Base-by-base conservation (phyloP, 768 basidiomycete genomes). In the Pisolithus sp. region DNA sequence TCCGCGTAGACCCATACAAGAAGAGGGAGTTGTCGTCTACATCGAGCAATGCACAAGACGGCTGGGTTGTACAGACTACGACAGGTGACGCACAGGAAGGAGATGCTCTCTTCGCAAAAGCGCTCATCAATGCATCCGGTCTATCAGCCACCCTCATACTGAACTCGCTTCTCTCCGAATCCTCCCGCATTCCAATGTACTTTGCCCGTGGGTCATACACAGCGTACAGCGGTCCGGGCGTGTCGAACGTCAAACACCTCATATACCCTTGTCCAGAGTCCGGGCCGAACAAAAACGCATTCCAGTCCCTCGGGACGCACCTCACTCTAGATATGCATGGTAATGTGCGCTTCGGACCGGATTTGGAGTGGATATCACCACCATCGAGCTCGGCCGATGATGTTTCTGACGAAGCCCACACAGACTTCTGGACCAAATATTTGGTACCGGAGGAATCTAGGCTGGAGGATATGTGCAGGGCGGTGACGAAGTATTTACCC, bases 281-380 rank as follows among this genome's bases (percentile, higher is more conserved):
- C 9, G 79, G 78, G 8, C 72, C 73, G 37, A 76, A 74, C 52
- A 75, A 71, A 4, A 77, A 85, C 48, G 76, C 81, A 7, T 89
- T 95, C 62, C 85, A 89, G 53, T 88, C 89, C 3, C 76, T 97
- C 7, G 95, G 96, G 3, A 94, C 93, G 10, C 96, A 97, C 70
- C 74, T 97, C 23, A 93, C 92, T 24, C 70, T 97, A 40, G 91
- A 93, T 66, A 63, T 98, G 54, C 78, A 85, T 45, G 88, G 89
- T 0, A 86, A 87, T 54, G 78, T 97, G 48, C 80, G 82, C 28
- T 98, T 98, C 67, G 95, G 95, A 0, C 95, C 95, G 5, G 92
- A 97, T 62, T 76, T 96, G 15, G 86, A 96, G 64, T 91, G 89
- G 87, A 74, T 96, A 58, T 72, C 77, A 2, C 81, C 84, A 2